A percentile compares a stretch with the other conserved stretches of the same genome.
Evolutionary conservation across 257 asterid species (phyloP).

Genomic region (Rehmannia glutinosa): DNA sequence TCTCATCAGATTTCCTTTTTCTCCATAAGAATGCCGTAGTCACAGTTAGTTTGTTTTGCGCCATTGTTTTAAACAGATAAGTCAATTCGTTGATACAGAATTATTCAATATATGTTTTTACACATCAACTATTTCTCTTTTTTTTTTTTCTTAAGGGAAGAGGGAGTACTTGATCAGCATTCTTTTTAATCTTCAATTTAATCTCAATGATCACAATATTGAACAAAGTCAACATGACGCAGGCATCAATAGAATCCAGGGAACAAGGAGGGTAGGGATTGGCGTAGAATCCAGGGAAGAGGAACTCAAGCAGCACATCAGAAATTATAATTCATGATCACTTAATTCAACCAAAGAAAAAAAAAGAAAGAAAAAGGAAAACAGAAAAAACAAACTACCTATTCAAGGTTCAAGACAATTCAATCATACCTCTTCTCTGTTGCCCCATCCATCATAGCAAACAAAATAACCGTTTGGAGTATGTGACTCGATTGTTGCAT

Average conservation of each 20-base stretch:
- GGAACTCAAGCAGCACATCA: not conserved
- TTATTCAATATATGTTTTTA: not conserved
- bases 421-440: constrained; percentile 81
- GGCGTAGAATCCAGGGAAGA: not conserved
- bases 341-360: not conserved
- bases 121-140: not conserved
- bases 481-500: constrained; percentile 72
- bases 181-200: too few species aligned
- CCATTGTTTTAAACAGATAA: not conserved
- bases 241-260: constrained; percentile 1
- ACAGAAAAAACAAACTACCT: not conserved
- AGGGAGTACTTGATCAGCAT: too few species aligned
- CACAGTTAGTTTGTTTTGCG: not conserved
- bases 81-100: not conserved
- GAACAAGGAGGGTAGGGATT: not conserved
- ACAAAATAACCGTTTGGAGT: constrained; percentile 83
- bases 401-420: not conserved
- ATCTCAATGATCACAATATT: constrained; percentile 6
- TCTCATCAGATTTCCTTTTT: not conserved
- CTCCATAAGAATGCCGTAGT: not conserved
- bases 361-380: not conserved
- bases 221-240: not conserved
- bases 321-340: not conserved
- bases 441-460: constrained; percentile 85
- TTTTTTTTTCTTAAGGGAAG: not conserved